Conservation (phyloP, 2,329 filamentous ascomycete genomes). For the Aureobasidium sp. region DNA sequence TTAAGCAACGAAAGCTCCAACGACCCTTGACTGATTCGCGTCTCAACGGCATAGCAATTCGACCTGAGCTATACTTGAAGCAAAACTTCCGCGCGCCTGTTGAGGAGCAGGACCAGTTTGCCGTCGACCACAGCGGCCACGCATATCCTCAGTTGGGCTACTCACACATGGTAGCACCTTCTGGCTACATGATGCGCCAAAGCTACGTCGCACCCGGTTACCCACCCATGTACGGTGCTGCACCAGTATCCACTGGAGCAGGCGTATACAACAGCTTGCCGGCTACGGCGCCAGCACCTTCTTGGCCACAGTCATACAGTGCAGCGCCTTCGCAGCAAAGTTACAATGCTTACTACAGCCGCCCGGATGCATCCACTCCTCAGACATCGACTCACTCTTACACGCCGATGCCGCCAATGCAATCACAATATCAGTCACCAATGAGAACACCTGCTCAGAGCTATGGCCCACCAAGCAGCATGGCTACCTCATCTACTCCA, state of each 20-base stretch:
- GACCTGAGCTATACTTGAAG: conserved; percentile 30
- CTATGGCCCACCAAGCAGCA: background rate
- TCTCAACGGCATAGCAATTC: conserved; percentile 25
- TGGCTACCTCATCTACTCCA: conserved; percentile 3
- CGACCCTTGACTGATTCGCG: conserved; percentile 50
- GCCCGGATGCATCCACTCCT: conserved; percentile 15
- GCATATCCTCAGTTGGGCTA: conserved; percentile 28
- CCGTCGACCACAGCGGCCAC: conserved; percentile 24
- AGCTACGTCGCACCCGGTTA: conserved; percentile 23
- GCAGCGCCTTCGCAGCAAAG: conserved; percentile 20
- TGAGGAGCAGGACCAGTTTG: conserved; percentile 29
- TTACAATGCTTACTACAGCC: conserved; percentile 19
- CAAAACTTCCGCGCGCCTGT: conserved; percentile 32
- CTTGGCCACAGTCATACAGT: conserved; percentile 8
- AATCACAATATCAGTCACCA: conserved; percentile 8
- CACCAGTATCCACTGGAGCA: conserved; percentile 16
- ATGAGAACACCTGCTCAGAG: conserved; percentile 8
- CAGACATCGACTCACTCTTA: conserved; percentile 16
- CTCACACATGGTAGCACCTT: conserved; percentile 18
- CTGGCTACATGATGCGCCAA: conserved; percentile 22
- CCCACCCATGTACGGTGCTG: conserved; percentile 22
- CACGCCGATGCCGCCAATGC: conserved; percentile 3
- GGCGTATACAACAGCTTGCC: conserved; percentile 22
- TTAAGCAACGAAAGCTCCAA: conserved; percentile 51
- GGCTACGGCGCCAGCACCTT: conserved; percentile 19